These are phyloP conservation scores for Phytophthora parvispora DNA, from an alignment of 352 stramenopile genomes.

Conservation along the genomic window DNA sequence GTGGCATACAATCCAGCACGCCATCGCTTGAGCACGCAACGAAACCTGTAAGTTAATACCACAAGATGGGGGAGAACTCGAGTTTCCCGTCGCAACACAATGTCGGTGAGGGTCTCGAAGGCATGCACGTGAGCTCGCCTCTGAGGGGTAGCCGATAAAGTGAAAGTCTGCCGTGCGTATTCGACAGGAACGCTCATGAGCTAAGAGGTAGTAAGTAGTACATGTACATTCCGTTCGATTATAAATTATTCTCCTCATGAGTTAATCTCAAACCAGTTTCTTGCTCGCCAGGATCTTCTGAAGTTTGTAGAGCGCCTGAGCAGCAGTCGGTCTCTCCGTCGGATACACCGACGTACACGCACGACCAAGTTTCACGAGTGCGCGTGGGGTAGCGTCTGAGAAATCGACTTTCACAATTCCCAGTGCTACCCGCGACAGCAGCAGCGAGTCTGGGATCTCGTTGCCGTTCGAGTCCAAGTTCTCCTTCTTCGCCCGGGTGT, in stretches of 20 bases:
- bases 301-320: constrained; percentile 33
- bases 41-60: too few relatives aligned
- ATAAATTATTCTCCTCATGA: constrained; percentile 3
- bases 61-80: too few relatives aligned
- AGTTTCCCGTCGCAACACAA: too few relatives aligned
- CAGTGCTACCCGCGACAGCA: constrained; percentile 30
- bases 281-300: constrained; percentile 27
- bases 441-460: constrained; percentile 19
- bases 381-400: constrained; percentile 16
- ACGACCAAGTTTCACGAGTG: constrained; percentile 24
- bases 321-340: constrained; percentile 24
- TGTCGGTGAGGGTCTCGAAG: too few relatives aligned
- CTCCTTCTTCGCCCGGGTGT: constrained; percentile 20
- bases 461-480: constrained; percentile 19
- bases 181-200: too few relatives aligned
- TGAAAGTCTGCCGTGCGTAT: too few relatives aligned
- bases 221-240: background rate
- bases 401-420: constrained; percentile 34
- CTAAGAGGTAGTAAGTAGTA: too few relatives aligned
- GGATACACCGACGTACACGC: constrained; percentile 33
- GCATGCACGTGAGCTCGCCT: too few relatives aligned
- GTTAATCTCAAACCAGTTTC: constrained; percentile 1
- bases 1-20: too few relatives aligned
- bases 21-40: too few relatives aligned
- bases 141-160: too few relatives aligned